Percentiles rank a stretch among this genome's conserved stretches.
These are phyloP conservation scores for Kuraishia molischiana DNA, from an alignment of 805 yeast genomes.

Conservation along the genomic window DNA sequence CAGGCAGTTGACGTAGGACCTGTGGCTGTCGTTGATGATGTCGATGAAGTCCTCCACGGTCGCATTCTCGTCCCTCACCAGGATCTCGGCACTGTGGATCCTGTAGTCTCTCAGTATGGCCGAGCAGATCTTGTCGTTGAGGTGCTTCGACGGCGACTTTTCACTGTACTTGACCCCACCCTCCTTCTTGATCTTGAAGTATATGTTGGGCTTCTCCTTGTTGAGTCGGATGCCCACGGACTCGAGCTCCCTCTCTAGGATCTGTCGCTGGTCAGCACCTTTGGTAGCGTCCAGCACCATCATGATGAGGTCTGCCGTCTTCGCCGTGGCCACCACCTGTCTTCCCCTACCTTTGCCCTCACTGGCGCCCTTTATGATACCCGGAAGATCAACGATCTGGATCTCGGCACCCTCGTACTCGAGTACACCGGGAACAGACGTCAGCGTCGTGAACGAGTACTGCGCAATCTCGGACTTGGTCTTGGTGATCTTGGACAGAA, in stretches of 20 bases:
- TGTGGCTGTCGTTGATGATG: constrained; percentile 77
- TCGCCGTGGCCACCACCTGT: constrained; percentile 93
- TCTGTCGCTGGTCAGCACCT: constrained; percentile 78
- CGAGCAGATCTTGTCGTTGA: constrained; percentile 73
- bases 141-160: constrained; percentile 69
- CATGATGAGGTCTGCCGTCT: constrained; percentile 84
- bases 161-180: constrained; percentile 88
- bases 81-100: constrained; percentile 88
- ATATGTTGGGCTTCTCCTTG: constrained; percentile 70
- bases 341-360: constrained; percentile 98
- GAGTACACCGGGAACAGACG: constrained; percentile 93
- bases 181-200: constrained; percentile 68
- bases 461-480: constrained; percentile 93
- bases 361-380: constrained; percentile 92
- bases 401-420: constrained; percentile 96
- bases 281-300: constrained; percentile 97
- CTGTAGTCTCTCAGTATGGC: constrained; percentile 78
- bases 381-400: constrained; percentile 95
- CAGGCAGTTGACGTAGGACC: constrained; percentile 82
- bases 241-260: constrained; percentile 82
- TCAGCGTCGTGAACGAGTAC: constrained; percentile 91
- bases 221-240: constrained; percentile 90
- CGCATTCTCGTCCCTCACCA: constrained; percentile 79
- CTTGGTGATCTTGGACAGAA: constrained; percentile 80
- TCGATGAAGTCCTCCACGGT: constrained; percentile 93